These are phyloP conservation scores for Neonectria punicea DNA, from an alignment of 2,329 filamentous ascomycete species.

Conservation along the genomic window DNA sequence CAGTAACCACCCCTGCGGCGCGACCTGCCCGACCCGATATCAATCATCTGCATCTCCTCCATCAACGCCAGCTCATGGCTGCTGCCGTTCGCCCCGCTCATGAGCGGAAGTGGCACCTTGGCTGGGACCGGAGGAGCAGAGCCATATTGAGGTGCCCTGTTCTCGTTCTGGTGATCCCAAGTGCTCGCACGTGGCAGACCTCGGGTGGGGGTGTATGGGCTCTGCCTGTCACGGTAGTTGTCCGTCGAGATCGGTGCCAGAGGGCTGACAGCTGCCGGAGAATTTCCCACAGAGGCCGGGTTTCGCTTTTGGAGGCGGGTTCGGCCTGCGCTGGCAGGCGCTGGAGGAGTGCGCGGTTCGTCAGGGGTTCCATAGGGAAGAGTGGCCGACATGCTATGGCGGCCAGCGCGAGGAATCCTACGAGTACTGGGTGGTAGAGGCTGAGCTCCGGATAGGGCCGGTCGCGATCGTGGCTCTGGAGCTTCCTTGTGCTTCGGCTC, in stretches of 20 bases:
- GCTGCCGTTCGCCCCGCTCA: constrained; percentile 56
- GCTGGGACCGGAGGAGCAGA: constrained; percentile 71
- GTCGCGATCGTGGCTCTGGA: constrained; percentile 52
- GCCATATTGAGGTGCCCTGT: constrained; percentile 56
- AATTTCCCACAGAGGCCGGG: constrained; percentile 53
- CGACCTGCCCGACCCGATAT: constrained; percentile 70
- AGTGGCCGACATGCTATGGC: constrained; percentile 58
- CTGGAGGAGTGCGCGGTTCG: constrained; percentile 47
- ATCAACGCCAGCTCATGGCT: constrained; percentile 69
- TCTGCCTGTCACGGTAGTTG: constrained; percentile 60
- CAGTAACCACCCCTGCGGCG: constrained; percentile 60
- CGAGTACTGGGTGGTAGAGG: constrained; percentile 62
- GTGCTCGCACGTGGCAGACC: constrained; percentile 58
- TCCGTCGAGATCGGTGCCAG: constrained; percentile 64
- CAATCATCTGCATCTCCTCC: constrained; percentile 76
- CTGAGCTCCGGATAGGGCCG: constrained; percentile 63
- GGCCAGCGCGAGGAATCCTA: constrained; percentile 62
- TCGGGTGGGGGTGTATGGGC: constrained; percentile 46
- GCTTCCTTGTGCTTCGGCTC: constrained; percentile 58
- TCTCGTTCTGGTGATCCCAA: constrained; percentile 65
- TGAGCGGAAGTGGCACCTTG: constrained; percentile 71
- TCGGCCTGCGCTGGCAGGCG: constrained; percentile 54
- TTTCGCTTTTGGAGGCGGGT: constrained; percentile 75
- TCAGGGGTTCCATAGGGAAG: constrained; percentile 46
- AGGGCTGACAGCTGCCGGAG: constrained; percentile 57